Percentiles rank a stretch among this genome's conserved stretches.
Evolutionary conservation across 2,329 filamentous ascomycete genomes (phyloP).

Genomic region (Pseudogymnoascus verrucosus): DNA sequence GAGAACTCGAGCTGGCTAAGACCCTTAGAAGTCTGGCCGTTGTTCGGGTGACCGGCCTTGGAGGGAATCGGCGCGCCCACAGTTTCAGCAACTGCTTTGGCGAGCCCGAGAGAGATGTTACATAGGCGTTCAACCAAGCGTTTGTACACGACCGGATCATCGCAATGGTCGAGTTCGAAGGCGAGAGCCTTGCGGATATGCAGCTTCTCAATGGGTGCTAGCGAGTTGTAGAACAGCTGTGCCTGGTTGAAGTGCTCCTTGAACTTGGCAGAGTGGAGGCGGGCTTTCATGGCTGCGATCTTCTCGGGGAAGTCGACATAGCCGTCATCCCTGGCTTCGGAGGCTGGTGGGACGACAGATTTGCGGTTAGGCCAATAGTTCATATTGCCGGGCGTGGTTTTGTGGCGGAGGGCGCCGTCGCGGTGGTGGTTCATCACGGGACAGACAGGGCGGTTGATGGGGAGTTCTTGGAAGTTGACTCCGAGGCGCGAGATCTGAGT

Average conservation of each 20-base stretch:
- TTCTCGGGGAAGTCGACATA: slow-evolving; percentile 62
- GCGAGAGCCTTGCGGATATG: slow-evolving; percentile 54
- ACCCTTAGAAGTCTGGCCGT: slow-evolving; percentile 57
- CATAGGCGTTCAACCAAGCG: slow-evolving; percentile 59
- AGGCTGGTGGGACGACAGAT: slow-evolving; percentile 54
- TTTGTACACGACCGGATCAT: slow-evolving; percentile 68
- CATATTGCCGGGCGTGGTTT: slow-evolving; percentile 62
- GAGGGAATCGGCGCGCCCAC: slow-evolving; percentile 57
- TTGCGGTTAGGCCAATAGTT: slow-evolving; percentile 78
- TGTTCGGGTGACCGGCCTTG: slow-evolving; percentile 47
- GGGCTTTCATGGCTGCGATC: slow-evolving; percentile 61
- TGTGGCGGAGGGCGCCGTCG: slow-evolving; percentile 65
- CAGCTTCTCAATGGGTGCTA: slow-evolving; percentile 56
- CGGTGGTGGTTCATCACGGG: slow-evolving; percentile 71
- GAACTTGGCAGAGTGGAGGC: slow-evolving; percentile 65
- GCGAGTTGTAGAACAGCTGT: slow-evolving; percentile 75
- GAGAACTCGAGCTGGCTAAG: slow-evolving; percentile 63
- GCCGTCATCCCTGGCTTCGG: slow-evolving; percentile 48
- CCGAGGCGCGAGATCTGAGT: slow-evolving; percentile 65
- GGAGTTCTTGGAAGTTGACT: slow-evolving; percentile 67
- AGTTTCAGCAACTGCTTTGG: slow-evolving; percentile 59
- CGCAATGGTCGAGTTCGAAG: slow-evolving; percentile 75
- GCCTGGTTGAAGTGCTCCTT: slow-evolving; percentile 70
- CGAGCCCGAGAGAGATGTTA: slow-evolving; percentile 65
- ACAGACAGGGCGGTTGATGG: slow-evolving; percentile 68